Percentiles rank a stretch among this genome's conserved stretches.
These are phyloP conservation scores for Monotropa hypopitys DNA, from an alignment of 179 eudicot genomes.

Conservation along the genomic window DNA sequence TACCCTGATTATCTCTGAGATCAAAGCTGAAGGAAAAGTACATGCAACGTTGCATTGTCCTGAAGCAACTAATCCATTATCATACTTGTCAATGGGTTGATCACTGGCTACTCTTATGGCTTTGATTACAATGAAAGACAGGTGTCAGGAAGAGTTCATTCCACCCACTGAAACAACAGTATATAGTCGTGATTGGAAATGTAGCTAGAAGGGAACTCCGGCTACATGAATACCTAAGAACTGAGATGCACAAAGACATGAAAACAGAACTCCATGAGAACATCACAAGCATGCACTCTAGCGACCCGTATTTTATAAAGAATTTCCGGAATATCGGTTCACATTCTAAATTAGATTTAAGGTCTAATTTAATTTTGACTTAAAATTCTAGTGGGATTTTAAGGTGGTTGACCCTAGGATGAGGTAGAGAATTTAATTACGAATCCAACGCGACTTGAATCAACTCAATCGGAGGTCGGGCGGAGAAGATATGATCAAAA, in stretches of 20 bases:
- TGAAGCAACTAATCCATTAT: constrained; percentile 15
- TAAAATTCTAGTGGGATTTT: too few species aligned
- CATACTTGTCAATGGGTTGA: constrained; percentile 2
- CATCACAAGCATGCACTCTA: not conserved
- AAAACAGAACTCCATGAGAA: not conserved
- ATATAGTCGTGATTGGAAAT: constrained; percentile 1
- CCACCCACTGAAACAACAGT: constrained; percentile 35
- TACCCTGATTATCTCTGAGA: constrained; percentile 48
- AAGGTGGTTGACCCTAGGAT: too few species aligned
- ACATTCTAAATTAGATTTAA: too few species aligned
- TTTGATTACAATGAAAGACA: constrained; percentile 55
- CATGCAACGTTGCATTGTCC: constrained; percentile 14
- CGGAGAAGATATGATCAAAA: too few species aligned
- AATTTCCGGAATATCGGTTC: too few species aligned
- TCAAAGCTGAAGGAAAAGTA: constrained; percentile 24
- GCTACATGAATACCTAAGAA: not conserved
- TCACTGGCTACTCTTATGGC: constrained; percentile 20
- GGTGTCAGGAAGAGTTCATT: constrained; percentile 45
- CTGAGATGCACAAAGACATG: not conserved
- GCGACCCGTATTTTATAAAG: too few species aligned
- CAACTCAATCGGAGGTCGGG: too few species aligned
- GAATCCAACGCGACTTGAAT: too few species aligned
- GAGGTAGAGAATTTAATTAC: too few species aligned
- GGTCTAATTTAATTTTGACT: too few species aligned
- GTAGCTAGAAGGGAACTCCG: not conserved